Percentiles rank a stretch among this genome's conserved stretches.
These are phyloP conservation scores for Aureoboletus auriporus DNA, from an alignment of 768 basidiomycete species.

Conservation along the genomic window DNA sequence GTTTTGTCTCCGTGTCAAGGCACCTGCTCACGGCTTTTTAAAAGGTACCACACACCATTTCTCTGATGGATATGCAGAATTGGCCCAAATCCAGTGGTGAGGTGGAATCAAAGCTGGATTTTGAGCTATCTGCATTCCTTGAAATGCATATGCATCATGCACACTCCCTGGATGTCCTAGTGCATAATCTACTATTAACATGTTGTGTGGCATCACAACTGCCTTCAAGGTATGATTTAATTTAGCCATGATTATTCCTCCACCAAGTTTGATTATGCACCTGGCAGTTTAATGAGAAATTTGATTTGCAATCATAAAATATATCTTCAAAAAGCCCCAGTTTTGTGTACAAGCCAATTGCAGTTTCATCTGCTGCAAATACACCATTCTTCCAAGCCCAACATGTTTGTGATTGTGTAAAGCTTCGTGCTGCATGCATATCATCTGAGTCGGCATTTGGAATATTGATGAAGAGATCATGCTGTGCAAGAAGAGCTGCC, in stretches of 20 bases:
- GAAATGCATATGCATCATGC: constrained; percentile 17
- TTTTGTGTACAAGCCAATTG: not conserved
- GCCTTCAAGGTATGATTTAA: constrained; percentile 7
- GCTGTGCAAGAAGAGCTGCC: not conserved
- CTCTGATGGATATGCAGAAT: not conserved
- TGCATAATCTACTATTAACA: constrained; percentile 26
- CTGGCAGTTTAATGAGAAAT: constrained; percentile 4
- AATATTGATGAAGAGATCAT: constrained; percentile 1
- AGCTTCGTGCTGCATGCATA: not conserved
- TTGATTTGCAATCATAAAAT: constrained; percentile 3
- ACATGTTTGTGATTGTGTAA: not conserved
- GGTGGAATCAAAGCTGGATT: not conserved
- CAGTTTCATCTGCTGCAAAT: constrained; percentile 3
- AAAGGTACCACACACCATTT: not conserved
- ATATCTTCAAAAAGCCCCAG: not conserved
- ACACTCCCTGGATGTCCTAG: constrained; percentile 27
- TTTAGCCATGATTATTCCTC: too few relatives aligned
- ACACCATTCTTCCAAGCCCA: not conserved
- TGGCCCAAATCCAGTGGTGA: not conserved
- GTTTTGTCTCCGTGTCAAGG: not conserved
- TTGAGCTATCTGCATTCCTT: not conserved
- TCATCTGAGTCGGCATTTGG: not conserved
- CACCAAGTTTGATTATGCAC: too few relatives aligned
- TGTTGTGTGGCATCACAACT: constrained; percentile 22
- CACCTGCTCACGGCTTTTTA: not conserved